Conservation (phyloP, 202 grass and related monocot genomes). For the Carex arenaria region DNA sequence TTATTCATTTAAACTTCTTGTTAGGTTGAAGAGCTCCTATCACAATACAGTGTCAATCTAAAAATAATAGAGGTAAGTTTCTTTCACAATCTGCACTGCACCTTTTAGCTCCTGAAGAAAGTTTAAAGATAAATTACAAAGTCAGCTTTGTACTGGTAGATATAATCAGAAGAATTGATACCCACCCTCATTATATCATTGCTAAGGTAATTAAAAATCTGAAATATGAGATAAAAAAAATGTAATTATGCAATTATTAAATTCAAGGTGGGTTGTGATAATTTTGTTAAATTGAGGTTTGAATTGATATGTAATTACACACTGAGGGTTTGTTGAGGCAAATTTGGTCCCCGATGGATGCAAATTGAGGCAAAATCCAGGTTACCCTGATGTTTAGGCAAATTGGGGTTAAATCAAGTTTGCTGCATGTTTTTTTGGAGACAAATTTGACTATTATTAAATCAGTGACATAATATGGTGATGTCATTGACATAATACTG, state of each 20-base stretch:
- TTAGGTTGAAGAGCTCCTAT: constrained; percentile 71
- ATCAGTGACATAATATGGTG: not conserved
- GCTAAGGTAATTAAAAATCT: constrained; percentile 66
- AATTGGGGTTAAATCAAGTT: not conserved
- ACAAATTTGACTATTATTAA: not conserved
- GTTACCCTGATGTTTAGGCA: not conserved
- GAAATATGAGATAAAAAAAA: not conserved
- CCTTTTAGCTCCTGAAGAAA: constrained; percentile 83
- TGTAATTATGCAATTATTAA: not conserved
- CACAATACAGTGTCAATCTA: constrained; percentile 50
- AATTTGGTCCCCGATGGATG: not conserved
- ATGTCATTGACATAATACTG: no score
- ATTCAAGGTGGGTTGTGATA: not conserved
- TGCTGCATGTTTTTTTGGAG: not conserved
- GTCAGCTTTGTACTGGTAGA: constrained; percentile 81
- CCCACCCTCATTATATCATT: constrained; percentile 71
- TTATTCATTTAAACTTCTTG: not conserved
- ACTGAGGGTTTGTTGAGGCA: not conserved
- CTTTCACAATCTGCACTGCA: constrained; percentile 16
- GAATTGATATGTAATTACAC: not conserved
- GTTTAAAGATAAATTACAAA: constrained; percentile 92
- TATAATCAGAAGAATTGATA: constrained; percentile 55
- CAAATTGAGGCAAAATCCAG: not conserved
- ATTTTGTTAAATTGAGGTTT: not conserved
- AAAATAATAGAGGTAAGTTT: constrained; percentile 69